Base-by-base conservation (phyloP, 441 rosid genomes). In the Euphorbia celastroides region DNA sequence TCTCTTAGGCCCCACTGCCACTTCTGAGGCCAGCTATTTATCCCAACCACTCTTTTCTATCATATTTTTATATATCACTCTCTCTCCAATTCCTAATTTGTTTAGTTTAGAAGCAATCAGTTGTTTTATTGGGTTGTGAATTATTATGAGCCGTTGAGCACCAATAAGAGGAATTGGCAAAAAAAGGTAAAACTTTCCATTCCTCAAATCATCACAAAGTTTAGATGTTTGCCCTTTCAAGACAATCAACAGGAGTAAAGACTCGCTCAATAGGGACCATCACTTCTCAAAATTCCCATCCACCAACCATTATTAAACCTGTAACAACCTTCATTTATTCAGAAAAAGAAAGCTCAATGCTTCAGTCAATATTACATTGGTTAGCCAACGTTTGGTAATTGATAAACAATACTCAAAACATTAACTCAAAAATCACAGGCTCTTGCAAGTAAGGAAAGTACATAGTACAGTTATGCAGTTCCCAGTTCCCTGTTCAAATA, bases 401-500 rank as follows among this genome's bases (percentile, higher is more conserved):
- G 44, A 19, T n/a, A n/a, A n/a, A n/a, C n/a, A n/a, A n/a, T n/a
- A n/a, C 50, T 13, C 16, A 44, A 44, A 2, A 8, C 19, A 7
- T 38, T 57, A 48, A 10, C 67, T n/a, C 57, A 19, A 19, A 28
- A 38, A 13, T 23, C 57, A 12, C 46, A 19, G 19, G 31, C 9
- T 9, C 42, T 31, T 1, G 30, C 17, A 17, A 48, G 26, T 61
- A 66, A 4, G 41, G n/a, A n/a, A 57, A n/a, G 31, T 9, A 52
- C n/a, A 20, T 1, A 34, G 58, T 22, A 44, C 50, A 44, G 16
- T 44, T 7, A 44, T 17, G 50, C 50, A 44, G n/a, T 44, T 32
- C 20, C 54, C 32, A 88, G 69, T 80, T 92, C 98, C 80, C 96
- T 77, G 80, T 92, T 94, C 85, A 94, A 83, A 81, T 88, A 92